phyloP scores from a whole-genome alignment of 2,329 filamentous ascomycete genomes.

The Penicillium sp. region DNA sequence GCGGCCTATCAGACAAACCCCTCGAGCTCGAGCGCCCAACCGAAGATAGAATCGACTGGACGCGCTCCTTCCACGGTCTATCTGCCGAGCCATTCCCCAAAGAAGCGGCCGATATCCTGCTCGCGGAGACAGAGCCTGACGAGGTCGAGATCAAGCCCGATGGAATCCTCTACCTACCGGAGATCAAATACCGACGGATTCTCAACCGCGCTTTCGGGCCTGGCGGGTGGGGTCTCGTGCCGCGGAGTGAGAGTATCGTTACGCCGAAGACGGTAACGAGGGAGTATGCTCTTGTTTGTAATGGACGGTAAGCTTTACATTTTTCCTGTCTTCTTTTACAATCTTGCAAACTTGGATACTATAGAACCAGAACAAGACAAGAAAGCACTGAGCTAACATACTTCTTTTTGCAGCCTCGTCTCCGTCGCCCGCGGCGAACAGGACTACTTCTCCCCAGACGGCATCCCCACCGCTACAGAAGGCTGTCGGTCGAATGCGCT shows the following conservation, averaged over 20 bases:
- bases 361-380: neutral
- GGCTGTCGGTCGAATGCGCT: slow-evolving; percentile 97
- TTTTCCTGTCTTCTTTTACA: neutral
- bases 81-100: slow-evolving; percentile 68
- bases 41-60: slow-evolving; percentile 69
- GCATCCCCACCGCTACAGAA: slow-evolving; percentile 90
- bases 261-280: slow-evolving; percentile 79
- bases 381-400: neutral
- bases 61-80: slow-evolving; percentile 77
- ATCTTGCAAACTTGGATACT: neutral
- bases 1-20: slow-evolving; percentile 39
- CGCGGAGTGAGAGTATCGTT: slow-evolving; percentile 79
- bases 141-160: slow-evolving; percentile 98
- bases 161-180: slow-evolving; percentile 91
- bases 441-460: slow-evolving; percentile 85
- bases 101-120: slow-evolving; percentile 67
- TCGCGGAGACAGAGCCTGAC: slow-evolving; percentile 63
- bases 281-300: slow-evolving; percentile 87
- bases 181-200: slow-evolving; percentile 95
- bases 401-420: slow-evolving; percentile 64
- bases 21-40: slow-evolving; percentile 30
- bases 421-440: slow-evolving; percentile 93
- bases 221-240: slow-evolving; percentile 92
- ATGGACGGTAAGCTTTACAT: slow-evolving; percentile 66
- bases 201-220: slow-evolving; percentile 90